These are phyloP conservation scores for Fusarium sp. DNA, from an alignment of 2,329 filamentous ascomycete genomes.

Conservation along the genomic window DNA sequence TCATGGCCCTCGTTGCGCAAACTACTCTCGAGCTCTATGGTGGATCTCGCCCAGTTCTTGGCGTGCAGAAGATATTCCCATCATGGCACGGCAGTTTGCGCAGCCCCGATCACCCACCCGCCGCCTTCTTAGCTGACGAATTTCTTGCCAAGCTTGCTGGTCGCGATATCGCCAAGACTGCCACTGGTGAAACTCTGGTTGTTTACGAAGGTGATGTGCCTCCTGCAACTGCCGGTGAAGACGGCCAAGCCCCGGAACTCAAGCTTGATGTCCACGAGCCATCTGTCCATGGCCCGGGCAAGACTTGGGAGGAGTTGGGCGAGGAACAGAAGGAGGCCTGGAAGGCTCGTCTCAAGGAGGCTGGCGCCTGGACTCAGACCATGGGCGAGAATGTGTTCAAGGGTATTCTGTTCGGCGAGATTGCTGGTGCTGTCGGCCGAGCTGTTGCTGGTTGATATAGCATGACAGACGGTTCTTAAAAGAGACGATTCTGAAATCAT, in stretches of 20 bases:
- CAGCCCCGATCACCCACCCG: slow-evolving; percentile 39
- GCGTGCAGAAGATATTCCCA: slow-evolving; percentile 66
- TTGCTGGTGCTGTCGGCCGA: slow-evolving; percentile 70
- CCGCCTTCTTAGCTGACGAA: slow-evolving; percentile 44
- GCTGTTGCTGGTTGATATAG: slow-evolving; percentile 54
- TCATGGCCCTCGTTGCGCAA: slow-evolving; percentile 71
- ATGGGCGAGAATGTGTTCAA: slow-evolving; percentile 82
- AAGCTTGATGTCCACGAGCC: slow-evolving; percentile 59
- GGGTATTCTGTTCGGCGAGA: slow-evolving; percentile 80
- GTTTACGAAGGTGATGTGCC: slow-evolving; percentile 45
- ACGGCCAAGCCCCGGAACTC: slow-evolving; percentile 41
- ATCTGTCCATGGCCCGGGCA: slow-evolving; percentile 62
- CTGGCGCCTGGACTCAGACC: slow-evolving; percentile 81
- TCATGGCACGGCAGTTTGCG: slow-evolving; percentile 51
- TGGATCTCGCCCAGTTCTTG: slow-evolving; percentile 64
- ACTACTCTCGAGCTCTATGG: slow-evolving; percentile 73
- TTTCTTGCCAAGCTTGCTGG: slow-evolving; percentile 53
- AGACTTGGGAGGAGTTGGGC: slow-evolving; percentile 77
- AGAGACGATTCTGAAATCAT: not conserved
- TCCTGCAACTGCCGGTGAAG: slow-evolving; percentile 31
- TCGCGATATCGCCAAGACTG: slow-evolving; percentile 43
- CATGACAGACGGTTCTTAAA: not conserved
- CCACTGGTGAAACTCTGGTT: slow-evolving; percentile 53
- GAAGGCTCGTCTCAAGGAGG: slow-evolving; percentile 74
- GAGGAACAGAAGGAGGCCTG: slow-evolving; percentile 72